A percentile compares a stretch with the other conserved stretches of the same genome.
phyloP scores from a whole-genome alignment of 768 basidiomycete species.

The Auriscalpium microsporum region DNA sequence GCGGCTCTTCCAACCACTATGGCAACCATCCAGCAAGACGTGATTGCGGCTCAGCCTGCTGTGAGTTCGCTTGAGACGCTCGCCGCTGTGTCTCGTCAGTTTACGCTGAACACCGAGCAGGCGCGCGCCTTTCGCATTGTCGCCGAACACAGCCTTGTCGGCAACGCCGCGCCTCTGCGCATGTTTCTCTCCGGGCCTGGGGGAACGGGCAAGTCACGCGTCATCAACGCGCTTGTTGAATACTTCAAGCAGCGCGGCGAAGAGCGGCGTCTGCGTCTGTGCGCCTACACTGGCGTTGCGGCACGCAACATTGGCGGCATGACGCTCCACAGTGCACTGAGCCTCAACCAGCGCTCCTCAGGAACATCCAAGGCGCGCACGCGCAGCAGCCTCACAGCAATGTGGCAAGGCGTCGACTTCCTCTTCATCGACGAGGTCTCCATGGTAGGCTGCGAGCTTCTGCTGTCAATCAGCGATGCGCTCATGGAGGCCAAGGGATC shows the following conservation, averaged over 20 bases:
- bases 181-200: constrained; percentile 32
- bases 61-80: neutral
- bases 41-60: neutral
- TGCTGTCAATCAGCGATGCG: constrained; percentile 26
- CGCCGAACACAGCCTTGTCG: constrained; percentile 17
- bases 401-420: constrained; percentile 34
- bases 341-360: neutral
- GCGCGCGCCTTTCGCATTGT: constrained; percentile 25
- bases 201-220: constrained; percentile 35
- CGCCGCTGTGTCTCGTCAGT: neutral
- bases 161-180: constrained; percentile 9
- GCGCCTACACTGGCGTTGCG: constrained; percentile 27
- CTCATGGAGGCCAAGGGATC: constrained; percentile 26
- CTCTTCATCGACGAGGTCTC: constrained; percentile 33
- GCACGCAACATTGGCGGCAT: constrained; percentile 19
- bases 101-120: constrained; percentile 30
- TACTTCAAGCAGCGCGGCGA: constrained; percentile 22
- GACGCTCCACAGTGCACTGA: constrained; percentile 30
- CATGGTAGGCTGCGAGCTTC: constrained; percentile 28
- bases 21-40: neutral
- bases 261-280: constrained; percentile 19
- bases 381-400: constrained; percentile 13
- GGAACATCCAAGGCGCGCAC: neutral
- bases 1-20: too few species aligned
- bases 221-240: constrained; percentile 27